phyloP scores from a whole-genome alignment of 495 filamentous ascomycete genomes.

The Daldinia bambusicola region DNA sequence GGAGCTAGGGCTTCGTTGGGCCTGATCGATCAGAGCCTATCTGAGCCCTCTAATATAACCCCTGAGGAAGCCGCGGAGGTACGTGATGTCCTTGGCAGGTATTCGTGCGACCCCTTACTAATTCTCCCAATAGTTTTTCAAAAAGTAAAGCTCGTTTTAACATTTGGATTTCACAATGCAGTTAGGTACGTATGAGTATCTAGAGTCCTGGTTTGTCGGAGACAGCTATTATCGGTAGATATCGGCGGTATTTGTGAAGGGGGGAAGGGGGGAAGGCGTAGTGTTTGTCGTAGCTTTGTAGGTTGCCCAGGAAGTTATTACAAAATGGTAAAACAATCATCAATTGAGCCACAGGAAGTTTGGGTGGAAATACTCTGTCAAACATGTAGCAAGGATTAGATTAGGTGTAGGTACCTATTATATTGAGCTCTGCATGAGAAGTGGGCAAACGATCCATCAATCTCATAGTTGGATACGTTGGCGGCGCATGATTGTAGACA shows the following conservation, averaged over 20 bases:
- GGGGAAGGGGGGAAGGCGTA: neutral
- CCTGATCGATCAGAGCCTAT: constrained; percentile 72
- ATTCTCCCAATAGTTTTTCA: constrained; percentile 41
- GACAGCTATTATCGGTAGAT: neutral
- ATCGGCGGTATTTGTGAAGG: neutral
- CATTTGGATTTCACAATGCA: neutral
- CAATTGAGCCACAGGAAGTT: too few species aligned
- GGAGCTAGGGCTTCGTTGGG: constrained; percentile 71
- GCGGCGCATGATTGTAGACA: too few species aligned
- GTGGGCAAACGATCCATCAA: neutral
- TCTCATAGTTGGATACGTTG: too few species aligned
- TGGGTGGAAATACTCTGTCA: neutral
- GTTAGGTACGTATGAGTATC: neutral
- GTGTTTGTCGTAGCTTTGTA: neutral
- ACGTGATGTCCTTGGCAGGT: constrained; percentile 20
- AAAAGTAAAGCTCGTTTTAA: constrained; percentile 20
- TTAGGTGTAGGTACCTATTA: neutral
- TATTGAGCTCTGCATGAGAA: neutral
- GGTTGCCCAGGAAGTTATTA: neutral
- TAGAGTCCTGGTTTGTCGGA: neutral
- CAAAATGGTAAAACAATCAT: neutral
- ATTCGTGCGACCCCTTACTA: constrained; percentile 16
- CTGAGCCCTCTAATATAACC: constrained; percentile 69
- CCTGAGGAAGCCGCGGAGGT: constrained; percentile 75
- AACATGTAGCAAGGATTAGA: neutral